phyloP scores from a whole-genome alignment of 345 rosid genomes.

The Zanthoxylum bungeanum region DNA sequence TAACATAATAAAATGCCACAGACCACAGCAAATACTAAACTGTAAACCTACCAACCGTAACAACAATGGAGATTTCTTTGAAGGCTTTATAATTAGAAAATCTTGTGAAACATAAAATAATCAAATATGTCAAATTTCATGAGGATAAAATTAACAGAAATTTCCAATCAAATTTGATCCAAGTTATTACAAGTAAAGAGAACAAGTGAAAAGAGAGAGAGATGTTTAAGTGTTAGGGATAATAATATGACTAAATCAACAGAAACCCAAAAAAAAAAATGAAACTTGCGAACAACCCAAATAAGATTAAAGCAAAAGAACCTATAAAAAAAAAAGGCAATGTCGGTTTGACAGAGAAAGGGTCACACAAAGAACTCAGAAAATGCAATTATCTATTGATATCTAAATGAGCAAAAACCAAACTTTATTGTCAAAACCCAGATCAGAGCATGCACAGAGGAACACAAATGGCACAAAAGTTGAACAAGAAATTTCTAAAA shows the following conservation, averaged over 20 bases:
- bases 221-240: not conserved
- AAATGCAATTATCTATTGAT: too few species aligned
- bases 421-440: too few species aligned
- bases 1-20: slow-evolving; percentile 70
- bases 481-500: too few species aligned
- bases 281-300: not conserved
- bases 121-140: slow-evolving; percentile 4
- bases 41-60: slow-evolving; percentile 63
- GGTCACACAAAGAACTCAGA: too few species aligned
- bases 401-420: too few species aligned
- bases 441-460: too few species aligned
- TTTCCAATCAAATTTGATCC: slow-evolving; percentile 3
- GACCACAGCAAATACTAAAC: slow-evolving; percentile 63
- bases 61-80: slow-evolving; percentile 72
- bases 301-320: not conserved
- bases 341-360: too few species aligned
- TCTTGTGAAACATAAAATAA: slow-evolving; percentile 43
- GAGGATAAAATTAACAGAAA: not conserved
- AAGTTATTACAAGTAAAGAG: not conserved
- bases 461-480: too few species aligned
- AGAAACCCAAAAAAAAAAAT: not conserved
- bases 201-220: not conserved
- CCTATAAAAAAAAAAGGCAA: not conserved
- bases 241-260: not conserved
- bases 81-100: slow-evolving; percentile 52